These are phyloP conservation scores for Neurospora sp. DNA, from an alignment of 495 filamentous ascomycete genomes.

Conservation along the genomic window DNA sequence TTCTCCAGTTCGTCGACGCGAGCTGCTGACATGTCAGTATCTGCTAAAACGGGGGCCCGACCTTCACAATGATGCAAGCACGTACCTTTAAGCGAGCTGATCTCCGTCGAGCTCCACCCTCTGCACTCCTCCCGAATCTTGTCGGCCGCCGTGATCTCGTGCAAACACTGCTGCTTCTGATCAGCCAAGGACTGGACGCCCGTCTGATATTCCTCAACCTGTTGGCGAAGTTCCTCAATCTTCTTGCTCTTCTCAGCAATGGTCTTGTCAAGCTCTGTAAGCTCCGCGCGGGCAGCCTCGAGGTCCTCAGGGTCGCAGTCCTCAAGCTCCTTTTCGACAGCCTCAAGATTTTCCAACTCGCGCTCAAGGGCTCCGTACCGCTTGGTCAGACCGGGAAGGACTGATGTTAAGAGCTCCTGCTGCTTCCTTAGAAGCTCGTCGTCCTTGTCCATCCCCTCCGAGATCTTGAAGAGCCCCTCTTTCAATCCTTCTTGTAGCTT, in stretches of 20 bases:
- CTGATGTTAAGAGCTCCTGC: conserved; percentile 51
- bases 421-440: conserved; percentile 56
- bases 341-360: conserved; percentile 56
- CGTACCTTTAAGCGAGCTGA: conserved; percentile 62
- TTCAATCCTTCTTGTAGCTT: conserved; percentile 77
- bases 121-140: conserved; percentile 75
- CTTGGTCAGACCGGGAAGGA: conserved; percentile 55
- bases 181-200: conserved; percentile 48
- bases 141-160: conserved; percentile 76
- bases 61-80: neutral
- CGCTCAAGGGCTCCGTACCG: conserved; percentile 47
- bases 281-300: conserved; percentile 50
- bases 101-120: conserved; percentile 77
- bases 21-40: conserved; percentile 30
- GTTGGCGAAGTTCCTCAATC: conserved; percentile 51
- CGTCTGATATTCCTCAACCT: conserved; percentile 53
- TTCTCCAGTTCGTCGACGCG: conserved; percentile 59
- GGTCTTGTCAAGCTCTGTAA: conserved; percentile 54
- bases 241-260: conserved; percentile 56
- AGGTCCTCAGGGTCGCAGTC: conserved; percentile 74
- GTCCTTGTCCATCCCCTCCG: conserved; percentile 67
- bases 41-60: neutral
- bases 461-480: conserved; percentile 63
- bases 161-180: conserved; percentile 55
- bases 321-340: conserved; percentile 62